phyloP scores from a whole-genome alignment of 345 rosid species.

The Jatropha curcas region DNA sequence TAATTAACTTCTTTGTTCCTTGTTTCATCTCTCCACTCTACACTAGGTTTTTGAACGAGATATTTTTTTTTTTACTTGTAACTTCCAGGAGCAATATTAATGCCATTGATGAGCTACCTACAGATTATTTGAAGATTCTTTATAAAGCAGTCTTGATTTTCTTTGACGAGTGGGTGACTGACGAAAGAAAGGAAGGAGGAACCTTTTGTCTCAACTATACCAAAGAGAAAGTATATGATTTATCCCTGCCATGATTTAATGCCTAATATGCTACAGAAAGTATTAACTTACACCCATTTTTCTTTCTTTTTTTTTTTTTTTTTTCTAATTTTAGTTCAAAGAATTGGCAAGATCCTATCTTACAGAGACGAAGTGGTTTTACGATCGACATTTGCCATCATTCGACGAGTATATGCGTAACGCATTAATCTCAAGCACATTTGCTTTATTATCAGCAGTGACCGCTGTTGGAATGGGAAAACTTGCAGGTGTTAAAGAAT shows the following conservation, averaged over 20 bases:
- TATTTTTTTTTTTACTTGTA: no score
- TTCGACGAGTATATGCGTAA: constrained; percentile 8
- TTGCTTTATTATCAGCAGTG: background rate
- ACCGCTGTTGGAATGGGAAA: constrained; percentile 7
- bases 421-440: background rate
- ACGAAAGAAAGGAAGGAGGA: background rate
- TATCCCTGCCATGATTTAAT: background rate
- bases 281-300: no score
- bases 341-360: background rate
- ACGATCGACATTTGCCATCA: background rate
- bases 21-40: background rate
- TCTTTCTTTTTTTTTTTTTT: background rate
- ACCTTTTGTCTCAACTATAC: background rate
- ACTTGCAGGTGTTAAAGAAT: constrained; percentile 8
- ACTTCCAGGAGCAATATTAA: background rate
- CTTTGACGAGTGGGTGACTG: background rate
- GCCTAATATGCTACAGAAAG: no score
- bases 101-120: background rate
- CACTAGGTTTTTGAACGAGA: no score
- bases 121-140: constrained; percentile 1
- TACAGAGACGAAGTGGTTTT: constrained; percentile 1
- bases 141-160: background rate
- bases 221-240: constrained; percentile 6
- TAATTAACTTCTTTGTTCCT: background rate
- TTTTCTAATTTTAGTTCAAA: background rate